phyloP scores from a whole-genome alignment of 148 eudicot genomes.

The Pouteria glomerata region DNA sequence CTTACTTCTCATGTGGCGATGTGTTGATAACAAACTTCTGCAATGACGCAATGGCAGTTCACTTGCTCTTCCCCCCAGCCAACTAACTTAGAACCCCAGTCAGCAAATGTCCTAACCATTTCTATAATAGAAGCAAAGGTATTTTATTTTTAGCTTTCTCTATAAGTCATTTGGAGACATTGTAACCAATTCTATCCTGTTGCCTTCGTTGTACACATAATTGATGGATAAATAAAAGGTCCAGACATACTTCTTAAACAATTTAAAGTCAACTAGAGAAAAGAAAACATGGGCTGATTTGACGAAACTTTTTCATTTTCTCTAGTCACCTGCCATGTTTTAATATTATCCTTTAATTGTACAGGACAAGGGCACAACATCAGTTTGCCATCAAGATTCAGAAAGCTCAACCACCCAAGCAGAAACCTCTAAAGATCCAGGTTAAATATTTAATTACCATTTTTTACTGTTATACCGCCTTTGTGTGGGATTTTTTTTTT shows the following conservation, averaged over 20 bases:
- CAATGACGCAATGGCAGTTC: conserved; percentile 15
- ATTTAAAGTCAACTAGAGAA: background rate
- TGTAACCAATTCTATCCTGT: background rate
- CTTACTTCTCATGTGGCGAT: background rate
- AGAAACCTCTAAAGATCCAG: conserved; percentile 20
- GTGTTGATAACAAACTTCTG: background rate
- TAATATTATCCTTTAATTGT: conserved; percentile 11
- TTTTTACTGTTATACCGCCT: background rate
- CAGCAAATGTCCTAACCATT: conserved; percentile 21
- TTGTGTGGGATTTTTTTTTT: background rate
- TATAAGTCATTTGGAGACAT: background rate
- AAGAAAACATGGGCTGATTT: background rate
- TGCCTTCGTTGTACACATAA: background rate
- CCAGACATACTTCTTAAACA: background rate
- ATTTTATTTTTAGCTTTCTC: conserved; percentile 1
- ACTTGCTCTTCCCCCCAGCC: conserved; percentile 30
- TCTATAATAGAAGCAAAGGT: conserved; percentile 22
- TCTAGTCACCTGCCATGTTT: background rate
- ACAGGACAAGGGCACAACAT: conserved; percentile 27
- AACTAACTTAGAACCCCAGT: conserved; percentile 25
- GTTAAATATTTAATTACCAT: background rate
- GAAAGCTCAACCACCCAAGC: conserved; percentile 37
- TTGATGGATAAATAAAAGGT: background rate
- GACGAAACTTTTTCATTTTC: background rate
- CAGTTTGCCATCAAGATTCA: conserved; percentile 26